Evolutionary conservation across 345 rosid species (phyloP).

Genomic region (Hevea brasiliensis): DNA sequence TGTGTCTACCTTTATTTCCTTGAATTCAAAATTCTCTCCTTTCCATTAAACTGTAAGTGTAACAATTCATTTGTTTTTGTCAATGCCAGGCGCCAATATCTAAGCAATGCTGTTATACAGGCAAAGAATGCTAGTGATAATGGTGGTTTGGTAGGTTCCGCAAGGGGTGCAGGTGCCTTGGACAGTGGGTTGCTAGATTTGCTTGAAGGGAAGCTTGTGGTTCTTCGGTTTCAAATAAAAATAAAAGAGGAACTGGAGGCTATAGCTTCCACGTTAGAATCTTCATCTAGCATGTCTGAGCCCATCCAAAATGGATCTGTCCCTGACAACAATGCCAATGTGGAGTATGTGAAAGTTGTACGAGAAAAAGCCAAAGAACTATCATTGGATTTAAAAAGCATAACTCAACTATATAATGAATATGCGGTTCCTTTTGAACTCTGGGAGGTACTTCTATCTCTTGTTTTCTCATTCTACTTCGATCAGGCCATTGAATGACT

Average conservation of each 20-base stretch:
- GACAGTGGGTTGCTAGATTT: constrained; percentile 87
- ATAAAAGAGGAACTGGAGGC: constrained; percentile 79
- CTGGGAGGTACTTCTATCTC: constrained; percentile 75
- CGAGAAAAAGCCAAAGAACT: constrained; percentile 84
- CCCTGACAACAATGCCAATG: constrained; percentile 43
- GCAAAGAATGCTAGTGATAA: constrained; percentile 81
- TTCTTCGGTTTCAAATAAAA: constrained; percentile 88
- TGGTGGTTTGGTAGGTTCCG: constrained; percentile 54
- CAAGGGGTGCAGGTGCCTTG: constrained; percentile 48
- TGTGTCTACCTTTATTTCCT: neutral
- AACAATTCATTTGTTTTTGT: constrained; percentile 27
- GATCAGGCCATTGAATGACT: neutral
- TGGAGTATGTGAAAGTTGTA: constrained; percentile 52
- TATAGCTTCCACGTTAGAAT: constrained; percentile 56
- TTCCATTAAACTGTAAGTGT: neutral
- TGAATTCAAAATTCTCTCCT: neutral
- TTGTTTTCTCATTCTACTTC: constrained; percentile 18
- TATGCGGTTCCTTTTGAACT: constrained; percentile 96
- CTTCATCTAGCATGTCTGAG: constrained; percentile 53
- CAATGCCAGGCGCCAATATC: constrained; percentile 70
- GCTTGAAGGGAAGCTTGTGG: constrained; percentile 93
- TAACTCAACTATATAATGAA: constrained; percentile 92
- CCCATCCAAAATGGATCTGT: constrained; percentile 49
- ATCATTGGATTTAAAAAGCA: constrained; percentile 82
- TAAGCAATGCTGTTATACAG: constrained; percentile 92